Conservation (phyloP, 2,329 filamentous ascomycete genomes). For the Purpureocillium takamizusanense region DNA sequence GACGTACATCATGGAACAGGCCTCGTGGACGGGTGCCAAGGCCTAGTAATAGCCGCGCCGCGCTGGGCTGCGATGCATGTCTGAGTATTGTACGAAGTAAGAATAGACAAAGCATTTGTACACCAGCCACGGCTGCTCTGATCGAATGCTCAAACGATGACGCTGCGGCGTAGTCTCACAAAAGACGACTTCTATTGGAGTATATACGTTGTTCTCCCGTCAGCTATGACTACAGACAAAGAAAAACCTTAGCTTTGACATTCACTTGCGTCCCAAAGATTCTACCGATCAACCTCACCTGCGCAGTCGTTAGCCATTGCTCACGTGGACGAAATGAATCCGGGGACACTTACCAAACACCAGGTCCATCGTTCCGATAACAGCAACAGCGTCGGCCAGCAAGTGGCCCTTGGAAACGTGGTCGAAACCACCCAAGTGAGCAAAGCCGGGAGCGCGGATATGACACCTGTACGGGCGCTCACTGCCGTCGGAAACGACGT, state of each 20-base stretch:
- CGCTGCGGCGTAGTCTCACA: background rate
- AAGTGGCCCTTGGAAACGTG: conserved; percentile 88
- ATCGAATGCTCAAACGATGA: background rate
- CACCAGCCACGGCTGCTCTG: too few relatives aligned
- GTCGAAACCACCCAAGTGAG: conserved; percentile 89
- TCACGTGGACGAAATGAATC: background rate
- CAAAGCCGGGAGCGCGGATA: conserved; percentile 93
- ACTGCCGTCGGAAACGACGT: conserved; percentile 87
- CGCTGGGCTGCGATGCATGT: conserved; percentile 2
- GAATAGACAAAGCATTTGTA: too few relatives aligned
- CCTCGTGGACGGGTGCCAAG: conserved; percentile 45
- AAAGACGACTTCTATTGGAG: conserved; percentile 20
- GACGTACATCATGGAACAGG: conserved; percentile 74
- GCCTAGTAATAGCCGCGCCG: conserved; percentile 21
- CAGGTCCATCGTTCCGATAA: conserved; percentile 85
- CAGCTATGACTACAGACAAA: conserved; percentile 33
- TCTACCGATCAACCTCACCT: conserved; percentile 56
- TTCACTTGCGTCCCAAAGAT: conserved; percentile 13
- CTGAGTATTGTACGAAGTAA: too few relatives aligned
- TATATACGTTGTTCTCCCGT: conserved; percentile 27
- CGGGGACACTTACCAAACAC: conserved; percentile 62
- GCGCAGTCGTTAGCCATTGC: conserved; percentile 22
- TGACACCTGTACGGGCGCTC: conserved; percentile 97
- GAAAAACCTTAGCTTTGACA: conserved; percentile 19
- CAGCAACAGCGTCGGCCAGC: conserved; percentile 90